These are phyloP conservation scores for Trichoderma koningiopsis DNA, from an alignment of 2,329 filamentous ascomycete genomes.

Conservation along the genomic window DNA sequence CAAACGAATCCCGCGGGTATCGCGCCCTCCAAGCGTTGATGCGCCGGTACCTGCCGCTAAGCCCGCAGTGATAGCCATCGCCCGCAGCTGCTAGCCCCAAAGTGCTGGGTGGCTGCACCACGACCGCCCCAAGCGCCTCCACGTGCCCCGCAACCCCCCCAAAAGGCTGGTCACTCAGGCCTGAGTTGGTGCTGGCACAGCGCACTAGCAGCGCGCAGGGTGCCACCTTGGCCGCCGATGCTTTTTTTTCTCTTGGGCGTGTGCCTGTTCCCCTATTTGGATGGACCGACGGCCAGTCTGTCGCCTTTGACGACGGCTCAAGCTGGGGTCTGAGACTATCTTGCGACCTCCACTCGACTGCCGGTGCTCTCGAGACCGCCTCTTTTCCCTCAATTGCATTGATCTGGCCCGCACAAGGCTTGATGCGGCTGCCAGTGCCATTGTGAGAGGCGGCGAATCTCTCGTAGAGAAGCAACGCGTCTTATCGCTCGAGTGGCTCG, in stretches of 20 bases:
- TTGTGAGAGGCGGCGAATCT: conserved; percentile 22
- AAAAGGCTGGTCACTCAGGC: conserved; percentile 11
- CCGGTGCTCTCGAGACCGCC: neutral
- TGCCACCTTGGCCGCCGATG: neutral
- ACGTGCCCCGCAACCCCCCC: conserved; percentile 24
- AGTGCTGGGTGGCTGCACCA: neutral
- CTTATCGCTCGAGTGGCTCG: neutral
- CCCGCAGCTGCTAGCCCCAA: conserved; percentile 2
- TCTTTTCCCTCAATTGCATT: conserved; percentile 12
- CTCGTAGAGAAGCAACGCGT: conserved; percentile 16
- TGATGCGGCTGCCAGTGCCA: conserved; percentile 5
- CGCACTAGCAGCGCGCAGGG: neutral
- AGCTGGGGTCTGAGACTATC: conserved; percentile 10
- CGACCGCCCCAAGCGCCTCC: conserved; percentile 13
- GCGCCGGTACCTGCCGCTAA: conserved; percentile 22
- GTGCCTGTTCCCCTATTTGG: conserved; percentile 18
- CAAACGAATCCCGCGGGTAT: conserved; percentile 1
- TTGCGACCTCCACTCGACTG: conserved; percentile 1
- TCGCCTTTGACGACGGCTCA: neutral
- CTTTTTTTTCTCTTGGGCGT: neutral
- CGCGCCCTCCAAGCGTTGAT: neutral
- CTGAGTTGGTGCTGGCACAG: neutral
- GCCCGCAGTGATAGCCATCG: conserved; percentile 2
- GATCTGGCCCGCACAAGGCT: neutral
- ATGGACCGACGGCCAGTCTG: neutral